A percentile compares a stretch with the other conserved stretches of the same genome.
Evolutionary conservation across 2,329 filamentous ascomycete genomes (phyloP).

Genomic region (Penicillium oxalicum): DNA sequence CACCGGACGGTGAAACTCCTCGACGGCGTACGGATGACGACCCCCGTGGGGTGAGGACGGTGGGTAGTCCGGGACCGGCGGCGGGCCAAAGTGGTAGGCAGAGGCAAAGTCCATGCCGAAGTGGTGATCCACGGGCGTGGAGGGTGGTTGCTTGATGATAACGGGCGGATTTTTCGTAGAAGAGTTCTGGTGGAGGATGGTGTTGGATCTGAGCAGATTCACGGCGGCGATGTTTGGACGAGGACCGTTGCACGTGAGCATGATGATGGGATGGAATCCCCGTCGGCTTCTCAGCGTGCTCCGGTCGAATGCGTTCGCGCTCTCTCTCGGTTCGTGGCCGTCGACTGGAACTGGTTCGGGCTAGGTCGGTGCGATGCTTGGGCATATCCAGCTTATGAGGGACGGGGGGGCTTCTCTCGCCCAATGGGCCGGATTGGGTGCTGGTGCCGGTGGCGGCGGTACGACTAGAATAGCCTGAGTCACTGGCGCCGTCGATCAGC

Average conservation of each 20-base stretch:
- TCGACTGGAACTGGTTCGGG: slow-evolving; percentile 25
- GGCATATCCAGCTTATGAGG: slow-evolving; percentile 36
- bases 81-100: slow-evolving; percentile 25
- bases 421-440: slow-evolving; percentile 46
- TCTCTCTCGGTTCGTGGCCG: slow-evolving; percentile 30
- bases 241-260: slow-evolving; percentile 25
- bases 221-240: slow-evolving; percentile 31
- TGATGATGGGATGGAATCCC: slow-evolving; percentile 28
- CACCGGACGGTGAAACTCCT: slow-evolving; percentile 28
- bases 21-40: slow-evolving; percentile 25
- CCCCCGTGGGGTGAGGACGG: slow-evolving; percentile 28
- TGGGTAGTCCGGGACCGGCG: slow-evolving; percentile 26
- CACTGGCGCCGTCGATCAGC: slow-evolving; percentile 48
- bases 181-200: slow-evolving; percentile 26
- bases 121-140: slow-evolving; percentile 28
- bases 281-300: slow-evolving; percentile 31
- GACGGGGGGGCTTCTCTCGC: slow-evolving; percentile 31
- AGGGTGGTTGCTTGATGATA: slow-evolving; percentile 26
- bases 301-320: slow-evolving; percentile 23
- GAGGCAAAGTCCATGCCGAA: slow-evolving; percentile 23
- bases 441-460: slow-evolving; percentile 50
- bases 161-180: slow-evolving; percentile 33
- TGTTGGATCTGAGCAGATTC: slow-evolving; percentile 28
- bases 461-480: slow-evolving; percentile 59
- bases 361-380: slow-evolving; percentile 24